Base-by-base conservation (phyloP, 345 rosid genomes). In the Turnera subulata region DNA sequence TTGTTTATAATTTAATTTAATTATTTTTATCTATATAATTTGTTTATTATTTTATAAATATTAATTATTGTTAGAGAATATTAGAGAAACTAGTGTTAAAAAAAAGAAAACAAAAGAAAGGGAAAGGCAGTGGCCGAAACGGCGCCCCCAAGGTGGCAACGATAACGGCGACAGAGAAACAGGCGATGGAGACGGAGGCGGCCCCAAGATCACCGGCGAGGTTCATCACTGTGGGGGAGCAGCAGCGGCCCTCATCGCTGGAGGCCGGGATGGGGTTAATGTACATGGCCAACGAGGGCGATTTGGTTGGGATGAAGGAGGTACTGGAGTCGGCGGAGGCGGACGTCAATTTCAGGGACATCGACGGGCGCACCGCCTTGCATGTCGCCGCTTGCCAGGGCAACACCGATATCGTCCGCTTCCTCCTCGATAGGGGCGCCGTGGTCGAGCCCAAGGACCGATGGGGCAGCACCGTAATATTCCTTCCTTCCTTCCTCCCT, bases 361-460 rank as follows among this genome's bases (percentile, higher is more conserved):
- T 77, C 65, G 93, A 84, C 48, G 81, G 74, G 11, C 85, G 96
- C 50, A 85, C 93, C 11, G 86, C 96, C 64, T 80, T 85, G 42
- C 96, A 89, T 61, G 68, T 85, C 56, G 86, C 96, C 24, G 77
- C 91, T 25, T 89, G 93, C 63, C 89, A 89, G 56, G 87, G 96
- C 33, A 68, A 57, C 59, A 74, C 82, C 46, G 87, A 77, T 44
- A 79, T 87, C 6, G 77, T 78, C 16, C 35, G 65, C 71, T 50
- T 81, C 45, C 54, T 81, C 37, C 81, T 81, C 18, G 72, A 62
- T 47, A 71, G 70, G 51, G 82, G 86, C 24, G 86, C 90, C 38
- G 68, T 73, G 16, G 73, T 79, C 17, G 69, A 73, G 46, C 25
- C 71, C 12, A 53, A n/a, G 55, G 86, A 84, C 47, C 78, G 86